phyloP scores from a whole-genome alignment of 345 rosid species.

The Syzygium jambos region DNA sequence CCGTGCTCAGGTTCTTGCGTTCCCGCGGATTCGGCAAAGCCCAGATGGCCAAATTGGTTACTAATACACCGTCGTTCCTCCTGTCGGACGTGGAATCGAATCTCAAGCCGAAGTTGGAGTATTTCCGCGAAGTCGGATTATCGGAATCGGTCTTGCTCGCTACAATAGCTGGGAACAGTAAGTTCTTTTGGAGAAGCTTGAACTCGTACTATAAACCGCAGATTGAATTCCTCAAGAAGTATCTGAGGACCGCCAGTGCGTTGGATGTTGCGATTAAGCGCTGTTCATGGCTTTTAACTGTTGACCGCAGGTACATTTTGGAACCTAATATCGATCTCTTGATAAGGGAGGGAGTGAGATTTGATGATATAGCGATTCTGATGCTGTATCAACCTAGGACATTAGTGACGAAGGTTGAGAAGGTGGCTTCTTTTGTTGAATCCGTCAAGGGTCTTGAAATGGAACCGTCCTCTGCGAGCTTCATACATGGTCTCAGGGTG shows the following conservation, averaged over 20 bases:
- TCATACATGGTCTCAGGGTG: constrained; percentile 6
- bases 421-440: not conserved
- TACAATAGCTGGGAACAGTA: constrained; percentile 4
- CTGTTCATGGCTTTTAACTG: not conserved
- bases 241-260: not conserved
- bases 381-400: not conserved
- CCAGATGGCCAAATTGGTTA: constrained; percentile 10
- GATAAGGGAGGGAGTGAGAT: constrained; percentile 4
- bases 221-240: not conserved
- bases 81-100: not conserved
- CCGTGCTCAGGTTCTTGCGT: constrained; percentile 6
- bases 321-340: constrained; percentile 10
- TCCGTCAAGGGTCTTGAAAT: constrained; percentile 7
- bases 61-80: constrained; percentile 5
- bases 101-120: constrained; percentile 14
- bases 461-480: constrained; percentile 1
- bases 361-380: not conserved
- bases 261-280: constrained; percentile 6
- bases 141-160: constrained; percentile 4
- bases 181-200: not conserved
- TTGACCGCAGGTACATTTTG: not conserved
- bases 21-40: constrained; percentile 5
- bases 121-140: constrained; percentile 6
- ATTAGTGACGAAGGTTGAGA: not conserved
- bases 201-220: constrained; percentile 6